Conservation (phyloP, 1,284 basidiomycete species). For the Ceratobasidium sp. region DNA sequence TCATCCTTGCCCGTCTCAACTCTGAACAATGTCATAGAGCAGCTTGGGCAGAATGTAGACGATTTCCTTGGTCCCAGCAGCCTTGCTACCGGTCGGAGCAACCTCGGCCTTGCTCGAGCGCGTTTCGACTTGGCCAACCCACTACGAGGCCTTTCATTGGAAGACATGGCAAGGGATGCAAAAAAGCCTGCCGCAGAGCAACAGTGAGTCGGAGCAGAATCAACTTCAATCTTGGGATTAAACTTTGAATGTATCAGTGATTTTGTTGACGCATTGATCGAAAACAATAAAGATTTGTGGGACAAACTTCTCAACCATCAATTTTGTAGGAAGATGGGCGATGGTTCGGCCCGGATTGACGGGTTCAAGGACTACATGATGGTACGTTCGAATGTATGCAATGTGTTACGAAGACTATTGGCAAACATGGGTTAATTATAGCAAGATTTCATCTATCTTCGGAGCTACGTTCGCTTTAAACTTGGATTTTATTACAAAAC, state of each 20-base stretch:
- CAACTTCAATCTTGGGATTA: too few relatives aligned
- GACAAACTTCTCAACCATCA: background rate
- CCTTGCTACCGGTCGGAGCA: too few relatives aligned
- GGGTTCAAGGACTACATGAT: constrained; percentile 14
- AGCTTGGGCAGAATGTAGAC: too few relatives aligned
- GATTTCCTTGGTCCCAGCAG: too few relatives aligned
- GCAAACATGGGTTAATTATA: background rate
- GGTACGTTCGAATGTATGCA: background rate
- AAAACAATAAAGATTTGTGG: background rate
- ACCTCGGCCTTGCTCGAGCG: too few relatives aligned
- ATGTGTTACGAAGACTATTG: background rate
- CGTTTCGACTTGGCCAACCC: too few relatives aligned
- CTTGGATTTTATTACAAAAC: background rate
- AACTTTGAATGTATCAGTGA: background rate
- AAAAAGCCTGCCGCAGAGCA: too few relatives aligned
- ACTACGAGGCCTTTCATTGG: too few relatives aligned
- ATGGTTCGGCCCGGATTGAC: background rate
- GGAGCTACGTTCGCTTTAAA: background rate
- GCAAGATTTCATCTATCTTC: background rate
- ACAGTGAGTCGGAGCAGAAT: too few relatives aligned
- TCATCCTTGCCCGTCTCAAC: too few relatives aligned
- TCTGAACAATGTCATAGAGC: too few relatives aligned
- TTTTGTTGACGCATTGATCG: constrained; percentile 2
- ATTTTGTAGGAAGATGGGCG: background rate
- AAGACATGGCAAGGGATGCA: too few relatives aligned